Base-by-base conservation (phyloP, 1,284 basidiomycete genomes). In the Leccinum subrobustum region DNA sequence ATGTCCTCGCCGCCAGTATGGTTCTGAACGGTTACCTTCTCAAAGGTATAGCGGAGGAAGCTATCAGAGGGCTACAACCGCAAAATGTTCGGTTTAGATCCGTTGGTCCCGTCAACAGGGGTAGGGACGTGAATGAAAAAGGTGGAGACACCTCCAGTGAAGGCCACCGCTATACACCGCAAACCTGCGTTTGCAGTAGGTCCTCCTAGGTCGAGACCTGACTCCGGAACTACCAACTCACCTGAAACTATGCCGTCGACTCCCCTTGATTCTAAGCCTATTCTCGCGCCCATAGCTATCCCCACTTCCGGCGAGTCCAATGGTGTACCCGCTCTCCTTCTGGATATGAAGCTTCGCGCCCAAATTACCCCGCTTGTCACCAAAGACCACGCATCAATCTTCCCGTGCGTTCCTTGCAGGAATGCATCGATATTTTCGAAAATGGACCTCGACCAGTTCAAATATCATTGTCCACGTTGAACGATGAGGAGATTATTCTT, bases 11-110 rank as follows among this genome's bases (percentile, higher is more conserved):
- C 3, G 84, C 96, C 66, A 94, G 91, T 65, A 89, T 99, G 64
- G 86, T 91, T 63, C 81, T 99, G 64, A 99, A 99, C 69, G 95
- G 95, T 1, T 98, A 95, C 73, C 81, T 99, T 35, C 83, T 99
- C 64, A 96, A 95, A 76, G 89, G 89, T 6, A 87, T 89, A 47
- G 85, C 85, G 0, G 76, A 79, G 29, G 75, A 77, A 51, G 70
- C 74, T 20, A 78, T 81, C 62, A 76, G 72, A 53, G 70, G 77
- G 12, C 57, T 77, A 12, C 73, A 82, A 70, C 72, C 69, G 6
- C 76, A 69, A 23, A 67, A 60, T 42, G 85, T 86, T 14, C 73
- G 85, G 39, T 86, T 86, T 63, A 78, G 75, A 35, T 65, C 70
- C 29, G 74, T 78, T 60, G 78, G 70, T 42, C 71, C 64, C 1